These are phyloP conservation scores for Talaromyces proteolyticus DNA, from an alignment of 495 filamentous ascomycete species.

Conservation along the genomic window DNA sequence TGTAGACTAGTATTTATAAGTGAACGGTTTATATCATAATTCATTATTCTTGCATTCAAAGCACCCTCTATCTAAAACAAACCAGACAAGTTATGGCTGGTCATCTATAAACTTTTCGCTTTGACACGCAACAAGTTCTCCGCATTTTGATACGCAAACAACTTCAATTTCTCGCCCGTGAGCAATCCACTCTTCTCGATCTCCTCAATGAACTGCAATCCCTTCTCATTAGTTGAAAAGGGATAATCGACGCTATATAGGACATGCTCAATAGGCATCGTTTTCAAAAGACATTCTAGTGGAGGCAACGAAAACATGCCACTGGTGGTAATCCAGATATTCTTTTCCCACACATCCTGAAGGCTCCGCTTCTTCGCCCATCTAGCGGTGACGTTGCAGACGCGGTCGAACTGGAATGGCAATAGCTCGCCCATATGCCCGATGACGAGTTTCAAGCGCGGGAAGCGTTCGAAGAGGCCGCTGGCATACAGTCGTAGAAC, in stretches of 20 bases:
- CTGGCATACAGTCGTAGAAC: constrained; percentile 33
- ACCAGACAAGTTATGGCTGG: neutral
- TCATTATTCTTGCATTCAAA: no score
- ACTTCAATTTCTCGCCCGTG: constrained; percentile 40
- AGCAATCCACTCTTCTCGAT: constrained; percentile 46
- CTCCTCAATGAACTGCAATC: constrained; percentile 40
- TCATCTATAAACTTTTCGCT: constrained; percentile 1
- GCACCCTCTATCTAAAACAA: neutral
- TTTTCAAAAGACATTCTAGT: constrained; percentile 37
- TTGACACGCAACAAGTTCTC: constrained; percentile 42
- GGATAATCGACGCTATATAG: constrained; percentile 59
- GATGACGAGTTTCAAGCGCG: constrained; percentile 36
- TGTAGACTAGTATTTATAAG: no score
- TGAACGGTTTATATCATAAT: no score
- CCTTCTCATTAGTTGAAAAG: constrained; percentile 38
- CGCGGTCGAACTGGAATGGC: constrained; percentile 35
- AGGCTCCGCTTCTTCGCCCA: constrained; percentile 20
- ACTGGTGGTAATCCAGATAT: constrained; percentile 33
- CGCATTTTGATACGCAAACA: constrained; percentile 51
- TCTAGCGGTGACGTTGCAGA: constrained; percentile 16
- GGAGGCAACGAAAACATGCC: constrained; percentile 22
- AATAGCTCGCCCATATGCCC: constrained; percentile 43
- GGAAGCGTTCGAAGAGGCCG: constrained; percentile 44
- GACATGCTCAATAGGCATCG: constrained; percentile 43
- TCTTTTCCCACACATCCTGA: constrained; percentile 32